Base-by-base conservation (phyloP, 2,329 filamentous ascomycete genomes). In the Cladophialophora bantiana region DNA sequence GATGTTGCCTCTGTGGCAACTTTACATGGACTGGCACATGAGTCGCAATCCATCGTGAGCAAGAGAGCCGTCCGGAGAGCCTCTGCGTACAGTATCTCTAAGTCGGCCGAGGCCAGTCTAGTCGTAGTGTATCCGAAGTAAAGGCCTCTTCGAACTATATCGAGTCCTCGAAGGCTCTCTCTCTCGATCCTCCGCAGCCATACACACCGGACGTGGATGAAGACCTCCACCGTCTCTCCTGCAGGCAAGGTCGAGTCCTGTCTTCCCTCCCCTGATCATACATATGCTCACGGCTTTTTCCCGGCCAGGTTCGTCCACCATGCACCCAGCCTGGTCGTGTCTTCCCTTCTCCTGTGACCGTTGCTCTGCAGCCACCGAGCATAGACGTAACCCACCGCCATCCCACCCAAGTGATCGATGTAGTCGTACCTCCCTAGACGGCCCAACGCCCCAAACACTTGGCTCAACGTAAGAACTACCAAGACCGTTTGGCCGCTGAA, bases 381-480 rank as follows among this genome's bases (percentile, higher is more conserved):
- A n/a, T 71, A 71, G 15, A 73, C 68, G 1, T 74, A 72, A 50
- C 81, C 81, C 5, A 75, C 71, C 4, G 78, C 68, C 66, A 80
- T 80, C 0, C 81, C 81, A 32, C 78, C 78, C 38, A 82, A 71
- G 72, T 83, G 81, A 13, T 79, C 78, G 62, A 75, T 77, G 60
- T 81, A 74, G 65, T 82, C 80, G 65, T 81, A 75, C 13, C 74
- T 75, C 26, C 72, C 73, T 12, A 76, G 70, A 73, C 12, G 75
- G 70, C 31, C 75, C 59, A 70, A 78, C 70, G 56, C 73, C 73
- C 59, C 64, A 55, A 80, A 60, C 4, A 79, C 50, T 65, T 82
- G 80, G 5, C 77, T 74, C 10, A 74, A 72, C 35, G 81, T 73
- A 40, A 82, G 71, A 15, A 71, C 74, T 3, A 73, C 66, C 9